Conservation (phyloP, 331 rosid genomes). For the Spiraea crenata region DNA sequence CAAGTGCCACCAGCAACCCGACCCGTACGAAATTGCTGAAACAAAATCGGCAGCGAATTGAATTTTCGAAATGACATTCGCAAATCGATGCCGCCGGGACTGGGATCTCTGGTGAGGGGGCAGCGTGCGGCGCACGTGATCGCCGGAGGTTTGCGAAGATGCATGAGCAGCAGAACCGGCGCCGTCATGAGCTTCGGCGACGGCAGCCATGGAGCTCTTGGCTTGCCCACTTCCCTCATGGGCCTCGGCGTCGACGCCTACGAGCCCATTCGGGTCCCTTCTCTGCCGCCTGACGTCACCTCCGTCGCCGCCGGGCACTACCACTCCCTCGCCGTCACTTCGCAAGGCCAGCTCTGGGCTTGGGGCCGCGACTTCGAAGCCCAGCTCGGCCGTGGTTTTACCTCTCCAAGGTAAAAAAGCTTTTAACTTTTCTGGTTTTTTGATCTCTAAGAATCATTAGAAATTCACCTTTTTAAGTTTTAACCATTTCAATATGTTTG, state of each 20-base stretch:
- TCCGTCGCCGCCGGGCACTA: constrained; percentile 73
- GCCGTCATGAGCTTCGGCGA: constrained; percentile 90
- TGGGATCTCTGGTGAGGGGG: constrained; percentile 9
- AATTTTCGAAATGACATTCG: background rate
- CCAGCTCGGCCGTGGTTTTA: constrained; percentile 76
- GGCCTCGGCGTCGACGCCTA: constrained; percentile 62
- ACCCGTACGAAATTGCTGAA: background rate
- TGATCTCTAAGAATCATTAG: background rate
- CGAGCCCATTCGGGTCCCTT: constrained; percentile 61
- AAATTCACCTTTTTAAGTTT: background rate
- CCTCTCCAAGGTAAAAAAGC: constrained; percentile 42
- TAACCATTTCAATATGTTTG: background rate
- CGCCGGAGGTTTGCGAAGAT: constrained; percentile 28
- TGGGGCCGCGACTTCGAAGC: constrained; percentile 89
- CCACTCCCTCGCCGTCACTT: constrained; percentile 76
- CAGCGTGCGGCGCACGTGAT: background rate
- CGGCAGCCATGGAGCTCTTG: constrained; percentile 84
- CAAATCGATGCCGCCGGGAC: constrained; percentile 2
- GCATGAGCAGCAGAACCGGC: constrained; percentile 39
- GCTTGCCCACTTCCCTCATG: constrained; percentile 51
- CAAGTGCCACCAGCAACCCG: no score
- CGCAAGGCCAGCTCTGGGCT: constrained; percentile 69
- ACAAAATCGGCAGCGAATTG: background rate
- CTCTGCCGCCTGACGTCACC: constrained; percentile 55
- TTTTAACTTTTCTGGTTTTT: background rate